Base-by-base conservation (phyloP, 202 grass and related monocot species). In the Elaeis oleifera region DNA sequence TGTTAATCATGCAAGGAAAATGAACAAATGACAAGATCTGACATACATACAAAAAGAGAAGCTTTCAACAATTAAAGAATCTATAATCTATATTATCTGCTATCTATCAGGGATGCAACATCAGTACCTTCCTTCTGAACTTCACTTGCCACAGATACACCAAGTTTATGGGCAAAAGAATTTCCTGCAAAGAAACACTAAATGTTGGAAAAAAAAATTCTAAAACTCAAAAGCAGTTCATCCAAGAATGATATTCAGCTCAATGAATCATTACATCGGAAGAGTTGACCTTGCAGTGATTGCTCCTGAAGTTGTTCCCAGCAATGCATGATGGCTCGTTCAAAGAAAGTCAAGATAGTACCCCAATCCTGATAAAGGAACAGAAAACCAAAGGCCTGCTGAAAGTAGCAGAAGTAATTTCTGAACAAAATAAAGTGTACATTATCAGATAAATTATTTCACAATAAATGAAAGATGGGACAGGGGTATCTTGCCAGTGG, bases 281-380 rank as follows among this genome's bases (percentile, higher is more conserved):
- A 72, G 71, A 69, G 49, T 59, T 81, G 76, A 89, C 92, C 92
- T 86, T 90, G 70, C 63, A 56, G 61, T 32, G 26, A 60, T 61
- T 73, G 67, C 6, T 23, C 48, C 61, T 69, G 22, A 72, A 79
- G 68, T 60, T 71, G 68, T 67, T 89, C 79, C 92, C 92, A 97
- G 76, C 76, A 81, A 18, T 76, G 76, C 69, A 29, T 83, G n/a
- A 89, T 65, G 61, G 81, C 71, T 74, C 72, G 54, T 70, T 97
- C 92, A 83, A 91, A 79, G 77, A 91, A 91, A 81, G 74, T 74
- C 77, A 97, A 89, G 63, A 91, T 67, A 76, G 52, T 71, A 75
- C 72, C 71, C 83, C 82, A 97, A 28, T 97, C 87, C 92, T 97
- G 64, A 26, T 77, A 44, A 61, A 51, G 54, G 39, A 51, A 25